Base-by-base conservation (phyloP, 768 basidiomycete species). In the Asterophora lycoperdoides region DNA sequence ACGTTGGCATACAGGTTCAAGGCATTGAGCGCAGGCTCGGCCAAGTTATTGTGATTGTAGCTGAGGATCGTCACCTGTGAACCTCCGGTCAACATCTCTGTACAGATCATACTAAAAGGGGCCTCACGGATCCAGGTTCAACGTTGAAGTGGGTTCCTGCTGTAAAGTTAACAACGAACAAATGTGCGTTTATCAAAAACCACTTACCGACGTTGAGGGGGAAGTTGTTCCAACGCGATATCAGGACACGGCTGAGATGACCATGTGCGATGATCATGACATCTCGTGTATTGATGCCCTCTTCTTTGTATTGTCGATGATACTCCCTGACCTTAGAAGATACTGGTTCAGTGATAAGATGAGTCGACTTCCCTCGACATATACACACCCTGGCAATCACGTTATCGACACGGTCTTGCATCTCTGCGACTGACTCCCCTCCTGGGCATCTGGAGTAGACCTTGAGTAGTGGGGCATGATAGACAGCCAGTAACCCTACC, bases 211-310 rank as follows among this genome's bases (percentile, higher is more conserved):
- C 62, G 45, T 64, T 64, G 18, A 90, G 69, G 3, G 82, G 80
- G 58, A 89, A 80, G 19, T 76, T 67, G 53, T 88, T 80, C 92
- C 92, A 95, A 40, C 92, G 84, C 11, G 89, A 72, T 45, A 93
- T 86, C 57, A 92, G 72, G 40, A 79, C 77, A 34, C 87, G 79
- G 46, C 78, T 89, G 64, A 88, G 83, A 65, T 93, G 87, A 1
- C 88, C 93, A 65, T 97, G 94, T 1, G 92, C 89, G 51, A 97
- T 81, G 59, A 98, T 86, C 50, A 94, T 76, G 8, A 93, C 84
- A 58, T 96, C 92, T 17, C 87, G 78, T 17, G 78, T 76, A 46
- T 83, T 75, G 14, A 74, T 68, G 1, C 81, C 80, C 41, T 85
- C 78, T 56, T 89, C 86, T 39, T 78, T 71, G 63, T 86, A 89